Evolutionary conservation across 2,329 filamentous ascomycete species (phyloP).

Genomic region (Epicoccum nigrum): DNA sequence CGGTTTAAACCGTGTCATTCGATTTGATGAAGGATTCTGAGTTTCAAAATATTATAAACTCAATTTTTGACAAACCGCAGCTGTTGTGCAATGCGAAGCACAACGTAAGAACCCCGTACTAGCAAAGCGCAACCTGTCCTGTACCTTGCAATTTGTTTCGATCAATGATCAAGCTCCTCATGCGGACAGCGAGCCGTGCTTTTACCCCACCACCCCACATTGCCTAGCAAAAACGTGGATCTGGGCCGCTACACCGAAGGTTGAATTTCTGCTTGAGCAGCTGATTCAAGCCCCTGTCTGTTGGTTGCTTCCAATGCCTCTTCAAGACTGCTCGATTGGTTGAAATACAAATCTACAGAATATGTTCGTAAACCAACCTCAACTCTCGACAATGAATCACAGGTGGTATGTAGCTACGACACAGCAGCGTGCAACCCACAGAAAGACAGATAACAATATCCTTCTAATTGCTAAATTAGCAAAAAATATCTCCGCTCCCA

Average conservation of each 20-base stretch:
- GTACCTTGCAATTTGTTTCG: neutral
- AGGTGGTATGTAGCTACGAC: no score
- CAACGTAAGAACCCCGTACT: neutral
- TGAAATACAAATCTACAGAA: no score
- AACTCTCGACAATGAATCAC: no score
- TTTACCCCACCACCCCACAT: constrained; percentile 18
- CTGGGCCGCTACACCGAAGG: constrained; percentile 11
- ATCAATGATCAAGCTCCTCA: constrained; percentile 1
- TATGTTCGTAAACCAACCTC: no score
- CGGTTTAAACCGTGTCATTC: constrained; percentile 20
- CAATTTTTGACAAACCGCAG: no score
- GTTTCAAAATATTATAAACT: neutral
- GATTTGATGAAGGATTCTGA: constrained; percentile 15
- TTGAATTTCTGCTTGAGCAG: no score
- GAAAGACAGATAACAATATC: neutral
- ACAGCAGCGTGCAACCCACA: no score
- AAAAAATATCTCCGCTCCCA: constrained; percentile 43
- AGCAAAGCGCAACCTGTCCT: neutral
- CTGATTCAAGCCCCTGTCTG: no score
- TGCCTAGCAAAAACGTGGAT: constrained; percentile 8
- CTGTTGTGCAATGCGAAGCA: no score
- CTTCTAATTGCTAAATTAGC: no score
- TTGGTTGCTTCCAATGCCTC: no score
- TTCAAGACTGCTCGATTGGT: no score
- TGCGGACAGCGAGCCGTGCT: constrained; percentile 13